These are phyloP conservation scores for Mrakiaceae sp. DNA, from an alignment of 1,284 basidiomycete species.

Conservation along the genomic window DNA sequence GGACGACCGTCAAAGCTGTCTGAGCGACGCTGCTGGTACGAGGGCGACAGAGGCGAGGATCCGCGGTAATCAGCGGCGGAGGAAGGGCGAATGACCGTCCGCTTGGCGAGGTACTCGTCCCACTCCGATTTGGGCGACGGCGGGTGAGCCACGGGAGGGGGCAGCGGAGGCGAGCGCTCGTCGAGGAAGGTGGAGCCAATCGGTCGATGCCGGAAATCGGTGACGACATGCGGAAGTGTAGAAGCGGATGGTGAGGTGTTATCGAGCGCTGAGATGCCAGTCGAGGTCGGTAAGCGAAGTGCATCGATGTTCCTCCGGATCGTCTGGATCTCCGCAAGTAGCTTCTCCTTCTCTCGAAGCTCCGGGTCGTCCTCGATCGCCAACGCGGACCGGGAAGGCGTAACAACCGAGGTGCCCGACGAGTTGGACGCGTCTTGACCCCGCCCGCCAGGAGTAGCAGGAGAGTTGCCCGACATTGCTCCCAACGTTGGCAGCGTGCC, in stretches of 20 bases:
- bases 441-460: too few relatives aligned
- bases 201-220: not conserved
- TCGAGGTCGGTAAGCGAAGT: conserved; percentile 27
- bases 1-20: too few relatives aligned
- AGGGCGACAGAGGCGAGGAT: too few relatives aligned
- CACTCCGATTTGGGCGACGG: conserved; percentile 1
- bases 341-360: conserved; percentile 52
- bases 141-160: not conserved
- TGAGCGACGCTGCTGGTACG: too few relatives aligned
- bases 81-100: not conserved
- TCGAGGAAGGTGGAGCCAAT: too few relatives aligned
- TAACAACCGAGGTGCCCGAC: too few relatives aligned
- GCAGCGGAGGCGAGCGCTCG: not conserved
- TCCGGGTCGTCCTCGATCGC: conserved; percentile 36
- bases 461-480: too few relatives aligned
- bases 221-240: not conserved
- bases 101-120: conserved; percentile 5
- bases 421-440: too few relatives aligned
- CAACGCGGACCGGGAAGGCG: too few relatives aligned
- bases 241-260: not conserved
- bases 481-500: too few relatives aligned
- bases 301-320: conserved; percentile 64
- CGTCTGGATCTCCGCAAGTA: conserved; percentile 60
- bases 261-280: not conserved
- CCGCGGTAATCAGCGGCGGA: not conserved